Base-by-base conservation (phyloP, 2,329 filamentous ascomycete genomes). In the Colletotrichum orbiculare region DNA sequence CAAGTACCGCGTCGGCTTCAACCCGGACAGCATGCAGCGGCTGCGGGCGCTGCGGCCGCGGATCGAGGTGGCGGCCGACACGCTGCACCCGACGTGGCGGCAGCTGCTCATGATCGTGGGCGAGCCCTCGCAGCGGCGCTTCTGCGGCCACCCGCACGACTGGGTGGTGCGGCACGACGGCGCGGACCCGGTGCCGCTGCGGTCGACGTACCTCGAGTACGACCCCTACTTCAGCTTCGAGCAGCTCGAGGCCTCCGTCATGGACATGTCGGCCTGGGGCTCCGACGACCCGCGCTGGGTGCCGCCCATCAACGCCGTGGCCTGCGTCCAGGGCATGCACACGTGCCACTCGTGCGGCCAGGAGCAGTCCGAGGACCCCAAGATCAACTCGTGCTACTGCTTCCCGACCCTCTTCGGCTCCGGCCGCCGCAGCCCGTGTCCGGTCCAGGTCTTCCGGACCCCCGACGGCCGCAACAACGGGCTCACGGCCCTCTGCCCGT, bases 1-100 rank as follows among this genome's bases (percentile, higher is more conserved):
- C 80, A 88, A 88, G 70, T 87, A 87, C 70, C 80, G 85, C 47
- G 81, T 83, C 1, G 82, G 82, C 5, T 86, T 87, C 69, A 79
- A 81, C 46, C 77, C 79, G 6, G 82, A 83, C 13, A 81, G 84
- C 4, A 82, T 85, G 73, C 76, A 79, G 41, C 79, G 79, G 2
- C 74, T 87, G 7, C 75, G 76, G 13, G 75, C 75, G 38, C 70
- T 85, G 8, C 73, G 77, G 45, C 78, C 81, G 35, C 77, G 82
- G 13, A 77, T 87, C n/a, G 82, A 85, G 69, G 78, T 85, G 8
- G 82, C 82, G 2, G 83, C 83, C 2, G 83, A 85, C 63, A 85
- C 82, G 1, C 71, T 85, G 47, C 83, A 84, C 63, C 83, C 83
- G n/a, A 73, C 79, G 47, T 87, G 85, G 85, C 77, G 85, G 39